Conservation (phyloP, 768 basidiomycete genomes). For the Lanmaoa pseudosensibilis region DNA sequence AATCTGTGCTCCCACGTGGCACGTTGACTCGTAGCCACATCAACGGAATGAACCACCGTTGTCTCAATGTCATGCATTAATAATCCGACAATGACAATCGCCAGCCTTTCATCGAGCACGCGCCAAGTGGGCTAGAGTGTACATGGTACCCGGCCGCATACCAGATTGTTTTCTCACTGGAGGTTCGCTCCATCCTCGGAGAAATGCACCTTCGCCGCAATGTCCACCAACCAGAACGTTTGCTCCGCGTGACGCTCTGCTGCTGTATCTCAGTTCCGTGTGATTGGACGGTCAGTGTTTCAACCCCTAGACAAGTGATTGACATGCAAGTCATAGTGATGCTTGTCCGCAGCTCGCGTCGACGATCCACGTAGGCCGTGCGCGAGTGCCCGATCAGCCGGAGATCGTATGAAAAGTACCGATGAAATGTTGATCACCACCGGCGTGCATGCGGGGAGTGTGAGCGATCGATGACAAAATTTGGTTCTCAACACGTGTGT, state of each 20-base stretch:
- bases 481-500: too few relatives aligned
- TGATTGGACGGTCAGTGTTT: not conserved
- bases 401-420: constrained; percentile 3
- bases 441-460: not conserved
- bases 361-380: not conserved
- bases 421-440: not conserved
- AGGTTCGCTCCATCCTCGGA: too few relatives aligned
- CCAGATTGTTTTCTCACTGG: not conserved
- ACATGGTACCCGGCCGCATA: not conserved
- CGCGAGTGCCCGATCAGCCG: not conserved
- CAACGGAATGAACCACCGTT: not conserved
- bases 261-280: not conserved
- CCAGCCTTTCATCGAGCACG: not conserved
- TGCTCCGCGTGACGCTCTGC: not conserved
- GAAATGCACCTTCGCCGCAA: too few relatives aligned
- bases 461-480: not conserved
- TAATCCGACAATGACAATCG: not conserved
- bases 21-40: not conserved
- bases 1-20: not conserved
- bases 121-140: not conserved
- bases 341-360: not conserved
- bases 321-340: not conserved
- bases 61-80: not conserved
- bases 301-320: not conserved
- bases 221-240: too few relatives aligned